phyloP scores from a whole-genome alignment of 2,329 filamentous ascomycete genomes.

The Myriosclerotinia curreyana region DNA sequence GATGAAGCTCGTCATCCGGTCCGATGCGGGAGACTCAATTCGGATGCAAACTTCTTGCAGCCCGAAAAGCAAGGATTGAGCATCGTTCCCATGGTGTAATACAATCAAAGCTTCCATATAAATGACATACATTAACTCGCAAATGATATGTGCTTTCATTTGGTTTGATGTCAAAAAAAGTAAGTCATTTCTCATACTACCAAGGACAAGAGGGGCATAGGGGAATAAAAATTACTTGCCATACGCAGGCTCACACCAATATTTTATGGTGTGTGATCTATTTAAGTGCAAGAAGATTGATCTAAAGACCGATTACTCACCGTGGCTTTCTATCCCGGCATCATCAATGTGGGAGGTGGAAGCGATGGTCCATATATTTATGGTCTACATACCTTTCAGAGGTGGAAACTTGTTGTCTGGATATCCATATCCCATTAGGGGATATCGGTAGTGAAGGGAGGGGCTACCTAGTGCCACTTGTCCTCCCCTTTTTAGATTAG shows the following conservation, averaged over 20 bases:
- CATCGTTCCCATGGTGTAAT: not conserved
- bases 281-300: conserved; percentile 19
- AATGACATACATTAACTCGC: too few relatives aligned
- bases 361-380: conserved; percentile 19
- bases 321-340: conserved; percentile 17
- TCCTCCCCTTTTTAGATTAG: too few relatives aligned
- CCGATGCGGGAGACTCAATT: not conserved
- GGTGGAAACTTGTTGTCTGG: not conserved
- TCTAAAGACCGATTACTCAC: conserved; percentile 16
- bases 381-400: conserved; percentile 4
- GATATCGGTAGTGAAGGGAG: not conserved
- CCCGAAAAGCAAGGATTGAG: not conserved
- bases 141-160: too few relatives aligned
- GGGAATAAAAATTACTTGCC: conserved; percentile 4
- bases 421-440: too few relatives aligned
- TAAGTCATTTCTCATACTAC: not conserved
- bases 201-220: not conserved
- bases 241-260: conserved; percentile 20
- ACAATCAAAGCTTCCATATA: not conserved
- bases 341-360: conserved; percentile 17
- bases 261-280: conserved; percentile 20
- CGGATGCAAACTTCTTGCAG: too few relatives aligned
- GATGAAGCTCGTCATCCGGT: not conserved
- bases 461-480: too few relatives aligned
- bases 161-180: not conserved